phyloP scores from a whole-genome alignment of 2,329 filamentous ascomycete genomes.

The Hypomyces perniciosus region DNA sequence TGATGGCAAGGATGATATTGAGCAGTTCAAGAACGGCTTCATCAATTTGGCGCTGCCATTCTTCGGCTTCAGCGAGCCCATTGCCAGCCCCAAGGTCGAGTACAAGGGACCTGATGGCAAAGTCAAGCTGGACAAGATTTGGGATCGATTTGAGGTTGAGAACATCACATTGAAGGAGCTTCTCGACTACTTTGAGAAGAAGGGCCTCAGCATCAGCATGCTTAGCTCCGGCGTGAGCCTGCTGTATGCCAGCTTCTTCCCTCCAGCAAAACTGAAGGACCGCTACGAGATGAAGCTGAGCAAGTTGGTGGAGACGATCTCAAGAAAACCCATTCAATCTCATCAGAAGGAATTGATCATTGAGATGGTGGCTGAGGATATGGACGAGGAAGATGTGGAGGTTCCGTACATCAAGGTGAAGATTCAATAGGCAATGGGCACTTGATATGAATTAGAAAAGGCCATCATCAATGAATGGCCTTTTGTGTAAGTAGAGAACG shows the following conservation, averaged over 20 bases:
- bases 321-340: slow-evolving; percentile 82
- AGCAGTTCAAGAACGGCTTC: slow-evolving; percentile 99
- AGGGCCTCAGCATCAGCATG: slow-evolving; percentile 82
- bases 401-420: slow-evolving; percentile 94
- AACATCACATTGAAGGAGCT: slow-evolving; percentile 83
- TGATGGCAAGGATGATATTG: slow-evolving; percentile 91
- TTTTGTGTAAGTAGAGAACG: slow-evolving; percentile 4
- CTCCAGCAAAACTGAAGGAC: slow-evolving; percentile 71
- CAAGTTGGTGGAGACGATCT: slow-evolving; percentile 79
- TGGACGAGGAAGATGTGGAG: slow-evolving; percentile 87
- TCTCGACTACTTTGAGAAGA: slow-evolving; percentile 71
- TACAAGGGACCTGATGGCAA: slow-evolving; percentile 76
- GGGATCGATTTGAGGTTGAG: slow-evolving; percentile 91
- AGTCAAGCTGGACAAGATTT: slow-evolving; percentile 88
- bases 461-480: not conserved
- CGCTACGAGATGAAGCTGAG: slow-evolving; percentile 78
- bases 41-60: slow-evolving; percentile 94
- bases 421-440: slow-evolving; percentile 33
- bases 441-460: slow-evolving; percentile 5
- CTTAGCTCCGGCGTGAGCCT: slow-evolving; percentile 95
- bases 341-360: slow-evolving; percentile 97
- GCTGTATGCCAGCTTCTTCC: slow-evolving; percentile 90
- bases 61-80: slow-evolving; percentile 97
- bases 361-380: slow-evolving; percentile 88
- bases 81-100: slow-evolving; percentile 85